These are phyloP conservation scores for Diaporthe aspalathi DNA, from an alignment of 2,329 filamentous ascomycete species.

Conservation along the genomic window DNA sequence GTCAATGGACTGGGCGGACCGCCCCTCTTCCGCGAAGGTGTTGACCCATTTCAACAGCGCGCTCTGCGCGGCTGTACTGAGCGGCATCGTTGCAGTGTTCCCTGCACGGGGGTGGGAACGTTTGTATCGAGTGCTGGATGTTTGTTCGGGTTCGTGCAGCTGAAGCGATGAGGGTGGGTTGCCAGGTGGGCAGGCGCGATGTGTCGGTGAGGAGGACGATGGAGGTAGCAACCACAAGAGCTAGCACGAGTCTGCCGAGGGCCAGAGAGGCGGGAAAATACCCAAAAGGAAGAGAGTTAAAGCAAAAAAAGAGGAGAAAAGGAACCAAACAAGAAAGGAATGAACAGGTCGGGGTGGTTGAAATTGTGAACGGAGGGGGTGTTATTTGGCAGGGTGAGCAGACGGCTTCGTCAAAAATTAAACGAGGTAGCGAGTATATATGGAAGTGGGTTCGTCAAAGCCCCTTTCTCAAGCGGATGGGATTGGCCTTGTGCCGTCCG, in stretches of 20 bases:
- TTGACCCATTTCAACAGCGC: conserved; percentile 69
- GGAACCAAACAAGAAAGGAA: not conserved
- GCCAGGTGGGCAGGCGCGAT: conserved; percentile 19
- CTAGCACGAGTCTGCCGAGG: conserved; percentile 7
- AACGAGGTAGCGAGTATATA: conserved; percentile 31
- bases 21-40: conserved; percentile 56
- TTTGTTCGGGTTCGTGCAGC: conserved; percentile 5
- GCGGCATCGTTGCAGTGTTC: conserved; percentile 50
- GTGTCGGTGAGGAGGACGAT: conserved; percentile 31
- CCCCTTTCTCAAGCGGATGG: conserved; percentile 26
- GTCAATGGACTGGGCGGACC: conserved; percentile 60
- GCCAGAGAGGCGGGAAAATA: not conserved
- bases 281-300: too few species aligned
- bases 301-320: not conserved
- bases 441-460: conserved; percentile 27
- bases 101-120: conserved; percentile 20
- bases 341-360: not conserved
- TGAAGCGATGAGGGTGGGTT: conserved; percentile 17
- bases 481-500: conserved; percentile 25
- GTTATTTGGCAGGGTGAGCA: conserved; percentile 23
- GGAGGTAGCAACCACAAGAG: not conserved
- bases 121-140: conserved; percentile 15
- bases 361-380: conserved; percentile 5
- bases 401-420: conserved; percentile 28
- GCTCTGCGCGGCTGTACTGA: conserved; percentile 58